Evolutionary conservation across 2,329 filamentous ascomycete species (phyloP).

Genomic region (Cryphonectria parasitica): DNA sequence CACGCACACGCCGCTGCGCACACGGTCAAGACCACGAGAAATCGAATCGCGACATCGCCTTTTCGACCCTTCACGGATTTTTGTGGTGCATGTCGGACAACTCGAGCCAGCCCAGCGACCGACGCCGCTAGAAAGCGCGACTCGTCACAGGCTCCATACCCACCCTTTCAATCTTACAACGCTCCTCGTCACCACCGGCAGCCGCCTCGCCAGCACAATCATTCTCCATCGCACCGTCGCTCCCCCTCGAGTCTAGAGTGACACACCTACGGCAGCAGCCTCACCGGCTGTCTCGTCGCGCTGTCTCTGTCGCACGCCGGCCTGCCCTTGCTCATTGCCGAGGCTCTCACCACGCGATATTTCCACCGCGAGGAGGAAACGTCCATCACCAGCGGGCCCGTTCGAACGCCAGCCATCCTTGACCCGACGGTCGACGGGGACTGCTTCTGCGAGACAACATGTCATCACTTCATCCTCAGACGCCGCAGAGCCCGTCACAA

Average conservation of each 20-base stretch:
- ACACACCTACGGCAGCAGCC: constrained; percentile 11
- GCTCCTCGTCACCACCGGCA: constrained; percentile 14
- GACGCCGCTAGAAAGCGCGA: constrained; percentile 20
- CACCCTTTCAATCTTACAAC: constrained; percentile 11
- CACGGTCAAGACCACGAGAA: constrained; percentile 13
- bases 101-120: constrained; percentile 17
- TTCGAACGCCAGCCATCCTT: constrained; percentile 12
- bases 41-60: constrained; percentile 16
- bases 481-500: constrained; percentile 69
- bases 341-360: background rate
- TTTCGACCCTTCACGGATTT: constrained; percentile 7
- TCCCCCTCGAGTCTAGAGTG: background rate
- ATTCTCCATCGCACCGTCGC: constrained; percentile 13
- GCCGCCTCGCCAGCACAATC: constrained; percentile 8
- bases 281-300: constrained; percentile 21
- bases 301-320: constrained; percentile 5
- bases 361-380: background rate
- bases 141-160: constrained; percentile 21
- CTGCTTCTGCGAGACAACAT: constrained; percentile 46
- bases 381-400: constrained; percentile 13
- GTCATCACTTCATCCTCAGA: constrained; percentile 70
- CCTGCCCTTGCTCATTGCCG: constrained; percentile 2
- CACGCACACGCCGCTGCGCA: constrained; percentile 10
- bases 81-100: constrained; percentile 19
- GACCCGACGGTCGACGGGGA: constrained; percentile 18